These are phyloP conservation scores for Blastomyces silverae DNA, from an alignment of 2,329 filamentous ascomycete genomes.

Conservation along the genomic window DNA sequence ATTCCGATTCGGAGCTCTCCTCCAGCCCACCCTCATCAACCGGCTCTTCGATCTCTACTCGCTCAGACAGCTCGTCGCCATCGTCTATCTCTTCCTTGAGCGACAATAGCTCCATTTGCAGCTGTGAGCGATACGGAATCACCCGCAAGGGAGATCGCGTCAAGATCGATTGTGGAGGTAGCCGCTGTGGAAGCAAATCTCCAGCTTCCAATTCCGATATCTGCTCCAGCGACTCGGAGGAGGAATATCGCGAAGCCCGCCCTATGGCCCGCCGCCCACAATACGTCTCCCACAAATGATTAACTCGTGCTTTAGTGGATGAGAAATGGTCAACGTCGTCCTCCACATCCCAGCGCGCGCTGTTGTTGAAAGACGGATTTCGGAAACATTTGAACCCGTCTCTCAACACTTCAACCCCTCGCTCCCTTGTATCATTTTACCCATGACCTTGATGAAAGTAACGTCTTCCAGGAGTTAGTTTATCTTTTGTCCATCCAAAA, in stretches of 20 bases:
- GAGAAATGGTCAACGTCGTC: background rate
- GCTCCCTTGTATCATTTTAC: background rate
- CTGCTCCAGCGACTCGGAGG: constrained; percentile 13
- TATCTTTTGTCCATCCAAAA: constrained; percentile 2
- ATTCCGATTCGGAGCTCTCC: constrained; percentile 66
- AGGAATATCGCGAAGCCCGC: constrained; percentile 10
- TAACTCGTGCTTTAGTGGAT: background rate
- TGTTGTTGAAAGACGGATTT: background rate
- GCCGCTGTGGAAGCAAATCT: constrained; percentile 64
- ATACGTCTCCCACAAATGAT: constrained; percentile 3
- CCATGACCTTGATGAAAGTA: constrained; percentile 7
- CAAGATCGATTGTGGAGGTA: constrained; percentile 91
- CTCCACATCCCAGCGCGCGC: background rate
- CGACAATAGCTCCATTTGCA: constrained; percentile 60
- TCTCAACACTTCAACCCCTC: background rate
- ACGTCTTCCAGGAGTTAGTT: background rate
- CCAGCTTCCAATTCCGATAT: constrained; percentile 2
- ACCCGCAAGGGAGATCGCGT: constrained; percentile 87
- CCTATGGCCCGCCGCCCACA: background rate
- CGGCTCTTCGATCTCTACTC: constrained; percentile 63
- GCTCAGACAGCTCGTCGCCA: constrained; percentile 55
- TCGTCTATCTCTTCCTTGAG: constrained; percentile 60
- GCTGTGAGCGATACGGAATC: constrained; percentile 94
- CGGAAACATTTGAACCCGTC: background rate
- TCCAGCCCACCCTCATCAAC: constrained; percentile 65